phyloP scores from a whole-genome alignment of 2,329 filamentous ascomycete species.

The Talaromyces marneffei region DNA sequence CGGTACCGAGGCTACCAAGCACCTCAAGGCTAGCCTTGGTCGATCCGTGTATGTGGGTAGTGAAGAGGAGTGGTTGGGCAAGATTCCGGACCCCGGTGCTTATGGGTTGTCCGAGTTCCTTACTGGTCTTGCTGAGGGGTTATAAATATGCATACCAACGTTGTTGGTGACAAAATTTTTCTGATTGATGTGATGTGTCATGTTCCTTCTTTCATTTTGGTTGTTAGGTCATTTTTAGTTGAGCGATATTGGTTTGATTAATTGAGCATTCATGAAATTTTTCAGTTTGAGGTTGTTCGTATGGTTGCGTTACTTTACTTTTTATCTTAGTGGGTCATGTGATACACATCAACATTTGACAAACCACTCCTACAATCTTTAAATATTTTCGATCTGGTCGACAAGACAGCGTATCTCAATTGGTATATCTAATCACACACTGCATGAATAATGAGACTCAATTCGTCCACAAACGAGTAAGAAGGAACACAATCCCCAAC shows the following conservation, averaged over 20 bases:
- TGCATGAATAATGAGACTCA: background rate
- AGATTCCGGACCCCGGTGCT: constrained; percentile 68
- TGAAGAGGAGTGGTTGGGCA: constrained; percentile 56
- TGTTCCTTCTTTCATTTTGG: background rate
- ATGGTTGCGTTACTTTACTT: background rate
- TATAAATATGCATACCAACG: constrained; percentile 4
- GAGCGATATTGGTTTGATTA: background rate
- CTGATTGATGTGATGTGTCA: background rate
- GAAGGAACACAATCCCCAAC: constrained; percentile 3
- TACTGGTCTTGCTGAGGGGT: constrained; percentile 60
- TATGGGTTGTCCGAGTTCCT: constrained; percentile 82
- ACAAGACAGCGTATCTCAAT: background rate
- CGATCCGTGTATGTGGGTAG: constrained; percentile 77
- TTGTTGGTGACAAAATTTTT: constrained; percentile 1
- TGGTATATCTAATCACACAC: constrained; percentile 7
- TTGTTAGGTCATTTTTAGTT: background rate
- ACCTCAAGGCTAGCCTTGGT: constrained; percentile 85
- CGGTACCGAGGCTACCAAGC: constrained; percentile 78
- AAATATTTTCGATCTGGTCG: background rate
- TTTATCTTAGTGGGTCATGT: background rate
- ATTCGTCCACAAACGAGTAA: background rate
- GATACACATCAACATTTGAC: background rate
- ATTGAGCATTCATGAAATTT: background rate
- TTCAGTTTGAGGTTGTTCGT: background rate
- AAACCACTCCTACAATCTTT: background rate